Conservation (phyloP, 2,329 filamentous ascomycete genomes). For the Paramyrothecium sp. region DNA sequence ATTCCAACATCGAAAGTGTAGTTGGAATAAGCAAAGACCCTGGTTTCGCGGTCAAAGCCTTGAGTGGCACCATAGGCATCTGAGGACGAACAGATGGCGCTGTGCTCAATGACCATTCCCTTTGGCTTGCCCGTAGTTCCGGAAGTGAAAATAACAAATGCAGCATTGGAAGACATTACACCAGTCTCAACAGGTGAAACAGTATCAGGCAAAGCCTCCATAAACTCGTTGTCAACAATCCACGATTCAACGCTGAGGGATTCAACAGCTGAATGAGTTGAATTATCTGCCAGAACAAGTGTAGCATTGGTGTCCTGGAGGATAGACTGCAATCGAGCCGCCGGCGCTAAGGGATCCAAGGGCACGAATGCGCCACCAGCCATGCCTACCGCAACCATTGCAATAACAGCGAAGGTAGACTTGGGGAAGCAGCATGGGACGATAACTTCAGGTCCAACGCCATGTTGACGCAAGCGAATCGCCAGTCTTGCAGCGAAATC, state of each 20-base stretch:
- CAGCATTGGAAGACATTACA: not conserved
- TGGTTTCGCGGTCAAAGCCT: not conserved
- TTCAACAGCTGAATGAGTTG: not conserved
- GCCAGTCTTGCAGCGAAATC: not conserved
- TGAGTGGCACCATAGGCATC: not conserved
- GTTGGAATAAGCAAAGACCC: constrained; percentile 8
- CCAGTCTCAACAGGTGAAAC: not conserved
- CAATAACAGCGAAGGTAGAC: not conserved
- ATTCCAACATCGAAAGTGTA: constrained; percentile 13
- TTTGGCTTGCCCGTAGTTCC: constrained; percentile 14
- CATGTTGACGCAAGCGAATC: not conserved
- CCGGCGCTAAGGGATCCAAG: not conserved
- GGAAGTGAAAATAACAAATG: constrained; percentile 12
- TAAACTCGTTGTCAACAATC: not conserved
- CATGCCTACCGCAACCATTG: not conserved
- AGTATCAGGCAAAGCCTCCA: not conserved
- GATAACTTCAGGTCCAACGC: not conserved
- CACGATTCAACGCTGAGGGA: not conserved
- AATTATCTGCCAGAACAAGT: not conserved
- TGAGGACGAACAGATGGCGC: not conserved
- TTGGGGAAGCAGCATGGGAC: not conserved
- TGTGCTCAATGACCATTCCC: constrained; percentile 11
- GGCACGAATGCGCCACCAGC: not conserved
- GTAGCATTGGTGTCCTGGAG: not conserved
- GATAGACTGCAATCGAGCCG: not conserved